Evolutionary conservation across 2,329 filamentous ascomycete genomes (phyloP).

Genomic region (Phyllosticta capitalensis): DNA sequence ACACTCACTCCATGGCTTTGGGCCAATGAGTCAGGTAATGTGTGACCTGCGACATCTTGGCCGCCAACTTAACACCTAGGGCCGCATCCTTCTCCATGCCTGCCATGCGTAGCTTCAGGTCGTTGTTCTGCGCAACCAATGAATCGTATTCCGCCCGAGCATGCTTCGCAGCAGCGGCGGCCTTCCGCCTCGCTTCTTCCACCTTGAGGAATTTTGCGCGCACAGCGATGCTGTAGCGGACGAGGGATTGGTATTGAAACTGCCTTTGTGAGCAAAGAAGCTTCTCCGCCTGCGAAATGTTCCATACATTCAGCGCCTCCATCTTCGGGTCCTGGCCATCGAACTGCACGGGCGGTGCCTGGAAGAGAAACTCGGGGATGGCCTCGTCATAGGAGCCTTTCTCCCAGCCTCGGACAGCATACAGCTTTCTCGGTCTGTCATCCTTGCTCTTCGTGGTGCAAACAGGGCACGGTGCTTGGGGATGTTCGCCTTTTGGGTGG

Average conservation of each 20-base stretch:
- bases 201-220: background rate
- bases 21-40: constrained; percentile 27
- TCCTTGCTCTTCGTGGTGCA: constrained; percentile 32
- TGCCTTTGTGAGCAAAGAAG: constrained; percentile 16
- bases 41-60: constrained; percentile 22
- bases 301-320: constrained; percentile 34
- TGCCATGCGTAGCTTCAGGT: constrained; percentile 16
- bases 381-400: constrained; percentile 33
- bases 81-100: constrained; percentile 18
- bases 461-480: constrained; percentile 36
- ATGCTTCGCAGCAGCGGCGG: background rate
- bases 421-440: constrained; percentile 28
- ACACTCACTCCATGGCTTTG: constrained; percentile 21
- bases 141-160: background rate
- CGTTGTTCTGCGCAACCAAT: constrained; percentile 13
- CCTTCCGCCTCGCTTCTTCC: background rate
- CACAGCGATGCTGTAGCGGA: constrained; percentile 21
- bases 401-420: constrained; percentile 35
- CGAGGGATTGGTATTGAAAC: constrained; percentile 39
- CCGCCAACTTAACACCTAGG: constrained; percentile 23
- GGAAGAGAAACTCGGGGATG: constrained; percentile 36
- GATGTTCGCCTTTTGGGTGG: constrained; percentile 30
- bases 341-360: constrained; percentile 36
- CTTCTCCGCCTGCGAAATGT: background rate
- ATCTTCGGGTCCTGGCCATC: constrained; percentile 26